These are phyloP conservation scores for Paramecium sexaurelia DNA, from an alignment of 73 alveolate genomes.

Conservation along the genomic window DNA sequence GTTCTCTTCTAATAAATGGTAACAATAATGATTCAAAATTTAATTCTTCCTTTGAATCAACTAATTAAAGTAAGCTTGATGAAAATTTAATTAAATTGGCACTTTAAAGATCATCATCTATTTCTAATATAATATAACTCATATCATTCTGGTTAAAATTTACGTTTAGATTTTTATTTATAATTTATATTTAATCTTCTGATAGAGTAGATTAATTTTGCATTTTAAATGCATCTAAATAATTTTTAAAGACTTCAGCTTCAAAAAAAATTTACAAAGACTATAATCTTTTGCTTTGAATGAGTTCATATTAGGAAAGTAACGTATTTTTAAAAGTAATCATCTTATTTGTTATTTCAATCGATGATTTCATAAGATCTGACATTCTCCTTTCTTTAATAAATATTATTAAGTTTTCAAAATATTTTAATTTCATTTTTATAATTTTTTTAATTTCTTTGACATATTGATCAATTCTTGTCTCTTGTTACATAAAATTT, in stretches of 20 bases:
- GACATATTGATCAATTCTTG: background rate
- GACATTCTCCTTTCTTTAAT: background rate
- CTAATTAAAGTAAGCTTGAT: background rate
- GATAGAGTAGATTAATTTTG: background rate
- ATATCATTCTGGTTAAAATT: background rate
- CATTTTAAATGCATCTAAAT: background rate
- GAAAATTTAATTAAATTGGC: background rate
- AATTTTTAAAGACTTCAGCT: constrained; percentile 5
- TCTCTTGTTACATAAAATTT: background rate
- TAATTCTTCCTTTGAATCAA: background rate
- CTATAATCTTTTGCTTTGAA: background rate
- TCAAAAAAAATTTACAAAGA: background rate
- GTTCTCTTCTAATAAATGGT: background rate
- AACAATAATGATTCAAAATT: background rate
- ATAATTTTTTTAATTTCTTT: background rate
- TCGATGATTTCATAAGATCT: background rate
- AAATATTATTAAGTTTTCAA: background rate
- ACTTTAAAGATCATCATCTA: constrained; percentile 16
- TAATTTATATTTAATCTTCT: background rate
- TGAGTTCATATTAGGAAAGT: background rate
- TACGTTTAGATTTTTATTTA: background rate
- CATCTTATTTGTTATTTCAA: background rate
- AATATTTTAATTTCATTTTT: background rate
- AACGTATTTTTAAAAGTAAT: background rate
- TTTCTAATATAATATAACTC: background rate